Base-by-base conservation (phyloP, 176 grass and related monocot genomes). In the Carex myosuroides region DNA sequence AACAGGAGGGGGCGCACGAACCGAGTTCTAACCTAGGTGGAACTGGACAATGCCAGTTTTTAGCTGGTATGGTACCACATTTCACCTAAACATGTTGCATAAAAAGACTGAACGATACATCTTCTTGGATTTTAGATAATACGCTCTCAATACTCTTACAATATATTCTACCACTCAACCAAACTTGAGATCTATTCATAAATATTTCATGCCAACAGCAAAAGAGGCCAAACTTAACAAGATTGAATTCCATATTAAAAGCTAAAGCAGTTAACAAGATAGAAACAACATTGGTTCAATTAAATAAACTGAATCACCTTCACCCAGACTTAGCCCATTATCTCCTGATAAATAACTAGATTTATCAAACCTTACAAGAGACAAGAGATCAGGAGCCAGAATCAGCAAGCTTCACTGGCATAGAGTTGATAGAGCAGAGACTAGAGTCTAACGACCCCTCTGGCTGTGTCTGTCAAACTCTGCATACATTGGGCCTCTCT, bases 361-460 rank as follows among this genome's bases (percentile, higher is more conserved):
- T 67, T 64, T 68, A 68, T 46, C 60, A 65, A 68, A 67, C 80
- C 80, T 83, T 83, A 83, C 80, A 68, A 29, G 20, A 21, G 10
- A 62, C 48, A 30, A 5, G 26, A 53, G 39, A 68, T 82, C 32
- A 68, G 61, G 44, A 52, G 37, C 18, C 59, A 65, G 26, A 29
- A 65, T 32, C 32, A 50, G 62, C 33, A 52, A 61, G 41, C 18
- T 50, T 52, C 60, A 68, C 41, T 83, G 60, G 39, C 32, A 64
- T n/a, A 41, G 32, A 81, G 79, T 18, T 42, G 56, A 64, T 62
- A 30, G 29, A 83, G 37, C 22, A 65, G 64, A 83, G 41, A 52
- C 61, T 29, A 17, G 22, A 52, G 4, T 13, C 63, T 65, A 83
- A 53, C n/a, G 60, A 17, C 39, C 60, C 80, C 60, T 48, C 1